Evolutionary conservation across 257 asterid genomes (phyloP).

Genomic region (Lavandula angustifolia): DNA sequence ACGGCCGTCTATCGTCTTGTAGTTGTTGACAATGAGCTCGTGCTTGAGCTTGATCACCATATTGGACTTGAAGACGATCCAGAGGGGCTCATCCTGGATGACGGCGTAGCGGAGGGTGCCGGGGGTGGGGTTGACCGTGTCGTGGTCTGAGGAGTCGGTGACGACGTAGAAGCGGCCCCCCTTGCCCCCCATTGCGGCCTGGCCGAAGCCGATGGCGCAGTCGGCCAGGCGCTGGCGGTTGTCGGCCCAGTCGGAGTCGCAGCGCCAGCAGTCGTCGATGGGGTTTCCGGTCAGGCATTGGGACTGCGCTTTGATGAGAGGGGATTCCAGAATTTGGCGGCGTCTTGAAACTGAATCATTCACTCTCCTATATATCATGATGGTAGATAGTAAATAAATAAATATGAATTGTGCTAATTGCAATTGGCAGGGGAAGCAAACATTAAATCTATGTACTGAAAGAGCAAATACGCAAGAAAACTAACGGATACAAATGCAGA

Average conservation of each 20-base stretch:
- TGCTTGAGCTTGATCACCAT: slow-evolving; percentile 79
- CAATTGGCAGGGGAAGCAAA: slow-evolving; percentile 21
- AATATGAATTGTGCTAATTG: slow-evolving; percentile 6
- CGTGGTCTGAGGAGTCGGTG: slow-evolving; percentile 76
- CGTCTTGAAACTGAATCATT: slow-evolving; percentile 63
- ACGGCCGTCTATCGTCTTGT: slow-evolving; percentile 85
- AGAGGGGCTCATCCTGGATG: slow-evolving; percentile 81
- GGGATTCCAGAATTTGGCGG: slow-evolving; percentile 40
- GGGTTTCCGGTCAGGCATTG: slow-evolving; percentile 95
- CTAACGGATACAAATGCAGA: neutral
- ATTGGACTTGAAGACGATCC: slow-evolving; percentile 67
- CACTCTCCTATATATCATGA: slow-evolving; percentile 69
- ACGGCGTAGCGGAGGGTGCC: slow-evolving; percentile 91
- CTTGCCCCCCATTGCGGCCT: slow-evolving; percentile 70
- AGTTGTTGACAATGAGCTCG: slow-evolving; percentile 66
- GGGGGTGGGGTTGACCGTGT: slow-evolving; percentile 63
- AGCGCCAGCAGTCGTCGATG: slow-evolving; percentile 95
- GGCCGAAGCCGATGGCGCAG: slow-evolving; percentile 79
- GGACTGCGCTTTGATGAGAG: slow-evolving; percentile 34
- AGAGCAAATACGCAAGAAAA: slow-evolving; percentile 15
- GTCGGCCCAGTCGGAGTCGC: slow-evolving; percentile 71
- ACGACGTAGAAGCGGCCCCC: slow-evolving; percentile 71
- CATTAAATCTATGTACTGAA: neutral
- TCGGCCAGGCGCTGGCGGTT: slow-evolving; percentile 82
- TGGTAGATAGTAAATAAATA: neutral